These are phyloP conservation scores for Acacia crassicarpa DNA, from an alignment of 306 rosid species.

Conservation along the genomic window DNA sequence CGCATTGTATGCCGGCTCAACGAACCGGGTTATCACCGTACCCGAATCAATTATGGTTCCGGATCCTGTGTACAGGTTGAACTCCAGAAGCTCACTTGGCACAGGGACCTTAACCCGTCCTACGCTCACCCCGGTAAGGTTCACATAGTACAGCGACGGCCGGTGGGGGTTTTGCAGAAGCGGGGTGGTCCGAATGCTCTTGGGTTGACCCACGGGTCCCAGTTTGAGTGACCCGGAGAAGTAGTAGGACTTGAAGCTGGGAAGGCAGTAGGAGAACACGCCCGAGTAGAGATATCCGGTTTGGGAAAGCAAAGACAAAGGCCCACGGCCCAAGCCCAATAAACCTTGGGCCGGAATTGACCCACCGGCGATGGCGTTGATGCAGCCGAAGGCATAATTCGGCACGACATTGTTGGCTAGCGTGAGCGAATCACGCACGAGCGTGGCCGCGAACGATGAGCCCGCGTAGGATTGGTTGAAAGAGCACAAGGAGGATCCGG, in stretches of 20 bases:
- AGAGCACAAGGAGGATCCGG: constrained; percentile 44
- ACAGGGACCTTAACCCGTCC: constrained; percentile 56
- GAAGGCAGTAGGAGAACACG: constrained; percentile 80
- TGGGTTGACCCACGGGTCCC: constrained; percentile 82
- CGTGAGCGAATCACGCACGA: constrained; percentile 57
- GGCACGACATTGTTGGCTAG: constrained; percentile 47
- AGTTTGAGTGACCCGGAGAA: constrained; percentile 89
- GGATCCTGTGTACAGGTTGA: constrained; percentile 66
- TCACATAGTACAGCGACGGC: constrained; percentile 79
- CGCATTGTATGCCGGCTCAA: constrained; percentile 61
- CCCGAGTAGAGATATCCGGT: constrained; percentile 67
- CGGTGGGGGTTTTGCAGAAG: constrained; percentile 75
- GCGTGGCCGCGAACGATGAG: constrained; percentile 71
- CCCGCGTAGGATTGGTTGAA: constrained; percentile 86
- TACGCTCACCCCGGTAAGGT: constrained; percentile 72
- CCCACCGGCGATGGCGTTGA: constrained; percentile 51
- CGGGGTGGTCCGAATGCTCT: constrained; percentile 70
- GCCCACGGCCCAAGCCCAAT: constrained; percentile 88
- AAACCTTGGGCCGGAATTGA: constrained; percentile 80
- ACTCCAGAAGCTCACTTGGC: constrained; percentile 40
- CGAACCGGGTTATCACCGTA: constrained; percentile 76
- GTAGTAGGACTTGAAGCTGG: constrained; percentile 84
- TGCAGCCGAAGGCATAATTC: constrained; percentile 67
- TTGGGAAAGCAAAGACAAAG: constrained; percentile 70
- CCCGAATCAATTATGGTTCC: constrained; percentile 94